A percentile compares a stretch with the other conserved stretches of the same genome.
Conservation (phyloP, 306 rosid genomes). For the Purshia tridentata region DNA sequence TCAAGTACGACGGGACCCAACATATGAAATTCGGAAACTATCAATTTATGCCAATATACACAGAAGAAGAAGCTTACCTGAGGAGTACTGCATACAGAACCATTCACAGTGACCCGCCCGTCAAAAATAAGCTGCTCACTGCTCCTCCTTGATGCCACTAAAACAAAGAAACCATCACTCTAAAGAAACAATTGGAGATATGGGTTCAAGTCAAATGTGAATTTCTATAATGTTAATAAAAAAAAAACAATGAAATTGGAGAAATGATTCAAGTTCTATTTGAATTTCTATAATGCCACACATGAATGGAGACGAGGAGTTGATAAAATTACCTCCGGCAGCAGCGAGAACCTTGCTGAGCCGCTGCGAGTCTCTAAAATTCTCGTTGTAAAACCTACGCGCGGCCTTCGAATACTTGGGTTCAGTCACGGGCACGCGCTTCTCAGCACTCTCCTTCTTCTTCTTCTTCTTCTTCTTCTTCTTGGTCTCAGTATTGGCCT, state of each 20-base stretch:
- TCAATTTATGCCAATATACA: background rate
- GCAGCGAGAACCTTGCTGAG: conserved; percentile 93
- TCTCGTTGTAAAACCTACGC: conserved; percentile 74
- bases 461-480: conserved; percentile 40
- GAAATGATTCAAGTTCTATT: background rate
- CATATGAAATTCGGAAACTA: background rate
- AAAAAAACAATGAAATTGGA: background rate
- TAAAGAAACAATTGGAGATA: background rate
- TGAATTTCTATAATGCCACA: background rate
- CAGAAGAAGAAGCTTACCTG: conserved; percentile 1
- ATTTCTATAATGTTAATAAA: background rate
- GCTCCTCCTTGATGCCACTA: conserved; percentile 90
- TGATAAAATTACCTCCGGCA: conserved; percentile 62
- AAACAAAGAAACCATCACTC: conserved; percentile 18
- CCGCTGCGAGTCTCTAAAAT: conserved; percentile 59
- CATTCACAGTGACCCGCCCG: conserved; percentile 75
- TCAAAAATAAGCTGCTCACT: conserved; percentile 88
- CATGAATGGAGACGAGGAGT: background rate
- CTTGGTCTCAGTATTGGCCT: conserved; percentile 50
- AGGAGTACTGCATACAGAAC: conserved; percentile 6
- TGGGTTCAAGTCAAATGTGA: too few relatives aligned
- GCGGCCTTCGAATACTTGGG: conserved; percentile 85
- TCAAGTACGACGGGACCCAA: background rate
- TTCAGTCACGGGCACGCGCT: conserved; percentile 25
- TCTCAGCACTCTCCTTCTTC: conserved; percentile 26